These are phyloP conservation scores for Cicer bijugum DNA, from an alignment of 306 rosid species.

Conservation along the genomic window DNA sequence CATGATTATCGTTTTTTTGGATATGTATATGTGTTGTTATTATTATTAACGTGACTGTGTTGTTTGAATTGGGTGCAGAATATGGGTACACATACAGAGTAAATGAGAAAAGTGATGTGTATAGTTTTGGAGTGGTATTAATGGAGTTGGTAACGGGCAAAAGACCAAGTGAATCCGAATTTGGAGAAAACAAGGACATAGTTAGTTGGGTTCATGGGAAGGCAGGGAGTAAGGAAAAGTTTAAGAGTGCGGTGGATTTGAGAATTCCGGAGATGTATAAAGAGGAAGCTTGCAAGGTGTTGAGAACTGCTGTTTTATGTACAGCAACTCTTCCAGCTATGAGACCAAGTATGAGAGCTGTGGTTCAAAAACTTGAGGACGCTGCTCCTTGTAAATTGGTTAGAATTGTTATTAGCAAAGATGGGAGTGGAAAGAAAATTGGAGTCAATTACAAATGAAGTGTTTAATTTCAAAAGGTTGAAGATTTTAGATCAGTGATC, in stretches of 20 bases:
- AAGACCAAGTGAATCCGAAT: slow-evolving; percentile 76
- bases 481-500: background rate
- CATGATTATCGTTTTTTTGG: background rate
- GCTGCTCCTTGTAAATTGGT: slow-evolving; percentile 67
- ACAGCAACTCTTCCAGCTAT: slow-evolving; percentile 63
- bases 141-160: slow-evolving; percentile 87
- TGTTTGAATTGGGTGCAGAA: slow-evolving; percentile 54
- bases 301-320: slow-evolving; percentile 74
- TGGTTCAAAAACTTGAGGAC: slow-evolving; percentile 83
- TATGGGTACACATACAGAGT: slow-evolving; percentile 84
- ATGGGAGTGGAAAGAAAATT: slow-evolving; percentile 48
- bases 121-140: slow-evolving; percentile 90
- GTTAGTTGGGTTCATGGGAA: slow-evolving; percentile 75
- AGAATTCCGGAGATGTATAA: slow-evolving; percentile 57
- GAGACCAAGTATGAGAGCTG: slow-evolving; percentile 85
- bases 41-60: background rate
- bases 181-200: slow-evolving; percentile 79
- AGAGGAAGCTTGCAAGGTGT: slow-evolving; percentile 72
- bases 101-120: slow-evolving; percentile 91
- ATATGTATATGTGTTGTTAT: background rate
- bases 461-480: background rate
- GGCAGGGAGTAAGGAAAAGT: slow-evolving; percentile 56
- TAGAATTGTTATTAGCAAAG: slow-evolving; percentile 64
- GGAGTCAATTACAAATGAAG: slow-evolving; percentile 31
- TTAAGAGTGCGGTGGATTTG: slow-evolving; percentile 58